Evolutionary conservation across 805 yeast species (phyloP).

Genomic region (Kluyveromyces siamensis): DNA sequence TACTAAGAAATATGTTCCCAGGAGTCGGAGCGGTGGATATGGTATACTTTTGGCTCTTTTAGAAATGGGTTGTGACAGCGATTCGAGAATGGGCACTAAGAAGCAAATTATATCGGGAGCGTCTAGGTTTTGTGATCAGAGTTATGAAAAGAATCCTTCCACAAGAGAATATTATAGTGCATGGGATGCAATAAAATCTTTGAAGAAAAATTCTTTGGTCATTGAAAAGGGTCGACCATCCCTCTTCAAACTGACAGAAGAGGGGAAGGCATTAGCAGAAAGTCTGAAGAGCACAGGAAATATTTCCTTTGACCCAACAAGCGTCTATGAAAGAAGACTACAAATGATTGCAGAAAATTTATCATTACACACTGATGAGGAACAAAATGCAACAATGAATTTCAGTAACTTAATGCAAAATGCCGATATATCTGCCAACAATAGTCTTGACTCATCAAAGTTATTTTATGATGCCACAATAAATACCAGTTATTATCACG

Average conservation of each 20-base stretch:
- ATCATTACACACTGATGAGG: background rate
- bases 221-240: conserved; percentile 46
- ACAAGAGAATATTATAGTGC: conserved; percentile 62
- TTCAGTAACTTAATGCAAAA: background rate
- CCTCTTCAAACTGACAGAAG: conserved; percentile 56
- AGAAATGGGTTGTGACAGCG: conserved; percentile 35
- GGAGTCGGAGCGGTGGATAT: conserved; percentile 72
- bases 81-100: conserved; percentile 49
- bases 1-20: conserved; percentile 52
- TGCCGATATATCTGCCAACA: background rate
- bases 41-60: conserved; percentile 61
- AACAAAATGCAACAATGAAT: background rate
- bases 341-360: conserved; percentile 6
- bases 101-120: conserved; percentile 50
- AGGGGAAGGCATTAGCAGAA: conserved; percentile 56
- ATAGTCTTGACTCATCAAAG: background rate
- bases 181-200: conserved; percentile 61
- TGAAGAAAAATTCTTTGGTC: conserved; percentile 54
- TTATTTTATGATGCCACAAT: conserved; percentile 1
- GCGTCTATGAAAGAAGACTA: conserved; percentile 1
- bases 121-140: conserved; percentile 43
- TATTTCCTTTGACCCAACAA: conserved; percentile 22
- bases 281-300: conserved; percentile 41
- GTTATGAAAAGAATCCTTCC: conserved; percentile 52
- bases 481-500: background rate